Evolutionary conservation across 2,329 filamentous ascomycete species (phyloP).

Genomic region (Aureobasidium leucospermi): DNA sequence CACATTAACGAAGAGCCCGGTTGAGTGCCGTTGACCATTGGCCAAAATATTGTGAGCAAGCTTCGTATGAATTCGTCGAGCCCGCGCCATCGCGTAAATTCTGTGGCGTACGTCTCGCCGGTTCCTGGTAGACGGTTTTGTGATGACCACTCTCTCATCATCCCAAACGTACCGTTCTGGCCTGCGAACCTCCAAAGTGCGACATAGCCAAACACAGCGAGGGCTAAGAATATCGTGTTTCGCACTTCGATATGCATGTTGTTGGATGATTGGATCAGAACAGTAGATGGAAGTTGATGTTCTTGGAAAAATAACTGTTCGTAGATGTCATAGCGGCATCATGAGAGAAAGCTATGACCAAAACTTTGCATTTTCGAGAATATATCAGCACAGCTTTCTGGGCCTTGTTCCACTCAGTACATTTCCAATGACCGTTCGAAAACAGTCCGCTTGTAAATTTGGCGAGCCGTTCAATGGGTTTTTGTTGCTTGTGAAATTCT

Average conservation of each 20-base stretch:
- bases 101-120: not conserved
- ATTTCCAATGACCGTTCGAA: not conserved
- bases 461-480: too few species aligned
- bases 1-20: constrained; percentile 5
- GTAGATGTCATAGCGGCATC: not conserved
- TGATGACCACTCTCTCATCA: not conserved
- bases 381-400: not conserved
- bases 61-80: not conserved
- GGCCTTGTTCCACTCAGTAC: not conserved
- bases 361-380: not conserved
- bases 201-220: constrained; percentile 1
- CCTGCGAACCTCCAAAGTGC: constrained; percentile 3
- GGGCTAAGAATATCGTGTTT: not conserved
- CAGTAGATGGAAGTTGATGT: not conserved
- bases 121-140: constrained; percentile 5
- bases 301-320: not conserved
- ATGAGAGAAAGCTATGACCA: not conserved
- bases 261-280: not conserved
- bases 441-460: not conserved
- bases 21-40: constrained; percentile 5
- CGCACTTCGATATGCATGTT: constrained; percentile 2
- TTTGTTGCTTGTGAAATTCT: not conserved
- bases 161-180: not conserved
- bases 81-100: constrained; percentile 3
- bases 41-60: constrained; percentile 7